A percentile compares a stretch with the other conserved stretches of the same genome.
phyloP scores from a whole-genome alignment of 2,329 filamentous ascomycete species.

The Aspergillus sp. region DNA sequence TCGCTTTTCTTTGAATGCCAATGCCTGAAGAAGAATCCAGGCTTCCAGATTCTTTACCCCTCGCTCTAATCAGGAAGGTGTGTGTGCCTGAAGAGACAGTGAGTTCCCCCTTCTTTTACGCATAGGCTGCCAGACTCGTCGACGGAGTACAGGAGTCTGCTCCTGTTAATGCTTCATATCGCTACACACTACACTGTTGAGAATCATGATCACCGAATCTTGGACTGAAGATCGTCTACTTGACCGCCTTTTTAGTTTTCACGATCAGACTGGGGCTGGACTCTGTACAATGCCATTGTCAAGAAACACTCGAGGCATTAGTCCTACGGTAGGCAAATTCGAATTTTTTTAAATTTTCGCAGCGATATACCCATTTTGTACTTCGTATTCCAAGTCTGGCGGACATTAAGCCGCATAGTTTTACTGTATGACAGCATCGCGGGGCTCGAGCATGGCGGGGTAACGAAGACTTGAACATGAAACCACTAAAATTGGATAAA shows the following conservation, averaged over 20 bases:
- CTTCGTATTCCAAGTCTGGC: neutral
- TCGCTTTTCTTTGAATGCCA: neutral
- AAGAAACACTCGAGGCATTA: neutral
- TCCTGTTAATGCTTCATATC: too few relatives aligned
- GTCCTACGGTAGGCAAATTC: neutral
- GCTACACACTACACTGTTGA: neutral
- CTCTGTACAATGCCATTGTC: neutral
- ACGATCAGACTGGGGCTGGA: neutral
- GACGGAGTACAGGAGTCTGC: neutral
- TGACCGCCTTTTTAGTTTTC: conserved; percentile 13
- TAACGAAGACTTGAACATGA: conserved; percentile 3
- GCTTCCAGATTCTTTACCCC: conserved; percentile 14
- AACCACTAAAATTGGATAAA: neutral
- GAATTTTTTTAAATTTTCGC: neutral
- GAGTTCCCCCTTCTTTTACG: neutral
- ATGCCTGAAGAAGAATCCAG: conserved; percentile 10
- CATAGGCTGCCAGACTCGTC: too few relatives aligned
- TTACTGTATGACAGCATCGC: conserved; percentile 18
- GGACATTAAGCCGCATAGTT: conserved; percentile 4
- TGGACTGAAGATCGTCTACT: neutral
- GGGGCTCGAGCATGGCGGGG: conserved; percentile 20
- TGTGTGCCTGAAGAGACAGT: neutral
- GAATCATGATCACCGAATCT: neutral
- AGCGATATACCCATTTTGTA: neutral
- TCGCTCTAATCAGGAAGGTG: conserved; percentile 1